These are phyloP conservation scores for Monosporozyma servazzii DNA, from an alignment of 805 yeast genomes.

Conservation along the genomic window DNA sequence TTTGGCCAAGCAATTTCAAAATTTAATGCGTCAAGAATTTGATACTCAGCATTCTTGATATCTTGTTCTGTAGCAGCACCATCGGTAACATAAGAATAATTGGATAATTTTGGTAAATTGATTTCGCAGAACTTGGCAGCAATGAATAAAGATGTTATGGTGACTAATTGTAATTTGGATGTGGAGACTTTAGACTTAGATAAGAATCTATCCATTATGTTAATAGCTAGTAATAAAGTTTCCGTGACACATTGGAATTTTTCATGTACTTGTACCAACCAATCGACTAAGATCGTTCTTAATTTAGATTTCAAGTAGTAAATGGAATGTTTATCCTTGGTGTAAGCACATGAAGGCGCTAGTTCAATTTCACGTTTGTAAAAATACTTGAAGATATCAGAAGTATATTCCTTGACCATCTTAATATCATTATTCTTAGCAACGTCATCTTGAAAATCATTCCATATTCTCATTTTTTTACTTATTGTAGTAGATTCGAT, in stretches of 20 bases:
- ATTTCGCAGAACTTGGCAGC: slow-evolving; percentile 96
- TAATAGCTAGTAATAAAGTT: slow-evolving; percentile 73
- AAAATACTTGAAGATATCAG: slow-evolving; percentile 72
- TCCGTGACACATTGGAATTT: slow-evolving; percentile 78
- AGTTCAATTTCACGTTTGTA: slow-evolving; percentile 57
- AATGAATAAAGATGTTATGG: slow-evolving; percentile 75
- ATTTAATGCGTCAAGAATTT: slow-evolving; percentile 57
- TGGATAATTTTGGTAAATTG: slow-evolving; percentile 72
- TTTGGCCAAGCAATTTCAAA: slow-evolving; percentile 78
- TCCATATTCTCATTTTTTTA: slow-evolving; percentile 28
- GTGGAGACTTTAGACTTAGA: slow-evolving; percentile 63
- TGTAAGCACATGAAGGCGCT: slow-evolving; percentile 57
- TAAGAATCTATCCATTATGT: slow-evolving; percentile 81
- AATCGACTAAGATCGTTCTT: slow-evolving; percentile 80
- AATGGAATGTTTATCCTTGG: slow-evolving; percentile 40
- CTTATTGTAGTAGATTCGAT: neutral
- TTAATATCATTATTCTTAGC: slow-evolving; percentile 28
- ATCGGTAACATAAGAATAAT: slow-evolving; percentile 81
- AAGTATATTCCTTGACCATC: slow-evolving; percentile 77
- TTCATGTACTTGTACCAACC: slow-evolving; percentile 85
- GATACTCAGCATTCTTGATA: slow-evolving; percentile 73
- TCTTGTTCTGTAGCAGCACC: slow-evolving; percentile 79
- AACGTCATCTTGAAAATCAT: slow-evolving; percentile 40
- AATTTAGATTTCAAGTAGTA: slow-evolving; percentile 64
- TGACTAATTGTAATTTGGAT: slow-evolving; percentile 72